Evolutionary conservation across 345 rosid species (phyloP).

Genomic region (Gynandropsis gynandra): DNA sequence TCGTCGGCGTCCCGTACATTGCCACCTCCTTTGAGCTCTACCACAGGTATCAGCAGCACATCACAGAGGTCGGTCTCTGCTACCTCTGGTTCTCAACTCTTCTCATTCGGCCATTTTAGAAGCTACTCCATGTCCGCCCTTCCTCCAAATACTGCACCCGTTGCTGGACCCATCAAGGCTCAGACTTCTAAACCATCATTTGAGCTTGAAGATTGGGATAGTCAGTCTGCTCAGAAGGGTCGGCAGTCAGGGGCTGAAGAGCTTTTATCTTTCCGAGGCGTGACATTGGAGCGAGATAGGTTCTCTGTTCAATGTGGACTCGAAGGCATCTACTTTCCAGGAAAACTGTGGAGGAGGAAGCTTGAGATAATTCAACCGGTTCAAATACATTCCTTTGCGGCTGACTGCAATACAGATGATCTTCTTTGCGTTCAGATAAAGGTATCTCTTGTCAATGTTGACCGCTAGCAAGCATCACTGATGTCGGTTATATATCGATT

Average conservation of each 20-base stretch:
- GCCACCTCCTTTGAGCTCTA: conserved; percentile 46
- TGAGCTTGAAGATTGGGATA: conserved; percentile 77
- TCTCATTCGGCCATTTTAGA: conserved; percentile 80
- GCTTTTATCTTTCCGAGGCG: conserved; percentile 81
- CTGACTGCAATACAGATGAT: conserved; percentile 89
- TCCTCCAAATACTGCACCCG: conserved; percentile 63
- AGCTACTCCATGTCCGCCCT: conserved; percentile 97
- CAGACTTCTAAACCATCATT: conserved; percentile 70
- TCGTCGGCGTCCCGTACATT: conserved; percentile 44
- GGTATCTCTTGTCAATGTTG: conserved; percentile 41
- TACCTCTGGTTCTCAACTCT: conserved; percentile 78
- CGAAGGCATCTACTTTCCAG: conserved; percentile 86
- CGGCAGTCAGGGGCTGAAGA: conserved; percentile 48
- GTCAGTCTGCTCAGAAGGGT: conserved; percentile 46
- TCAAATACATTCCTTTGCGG: conserved; percentile 69
- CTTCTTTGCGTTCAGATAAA: conserved; percentile 93
- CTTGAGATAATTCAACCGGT: conserved; percentile 87
- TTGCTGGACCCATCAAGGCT: conserved; percentile 46
- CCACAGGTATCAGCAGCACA: conserved; percentile 44
- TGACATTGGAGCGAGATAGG: conserved; percentile 75
- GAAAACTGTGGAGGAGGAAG: conserved; percentile 93
- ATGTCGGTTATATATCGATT: conserved; percentile 4
- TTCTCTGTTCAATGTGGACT: conserved; percentile 94
- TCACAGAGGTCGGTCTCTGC: conserved; percentile 52
- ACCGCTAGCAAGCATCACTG: conserved; percentile 9